Conservation (phyloP, 305 asterid species). For the Solanum hybrid region DNA sequence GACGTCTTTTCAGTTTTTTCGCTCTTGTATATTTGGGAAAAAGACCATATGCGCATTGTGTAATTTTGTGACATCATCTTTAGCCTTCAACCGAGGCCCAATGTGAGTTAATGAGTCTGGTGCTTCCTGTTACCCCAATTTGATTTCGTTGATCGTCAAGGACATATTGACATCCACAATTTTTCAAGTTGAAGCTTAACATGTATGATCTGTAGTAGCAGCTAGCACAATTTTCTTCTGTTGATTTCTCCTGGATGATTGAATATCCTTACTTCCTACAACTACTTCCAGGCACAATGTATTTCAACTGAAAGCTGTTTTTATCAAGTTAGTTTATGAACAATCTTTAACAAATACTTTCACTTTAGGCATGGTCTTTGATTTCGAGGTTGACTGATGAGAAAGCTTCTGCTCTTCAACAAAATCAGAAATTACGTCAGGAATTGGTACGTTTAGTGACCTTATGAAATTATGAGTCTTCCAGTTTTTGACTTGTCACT, state of each 20-base stretch:
- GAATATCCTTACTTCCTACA: neutral
- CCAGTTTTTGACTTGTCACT: neutral
- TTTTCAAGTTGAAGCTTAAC: neutral
- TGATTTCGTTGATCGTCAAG: neutral
- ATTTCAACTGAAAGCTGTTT: neutral
- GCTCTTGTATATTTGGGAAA: neutral
- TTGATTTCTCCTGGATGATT: constrained; percentile 8
- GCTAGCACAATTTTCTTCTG: neutral
- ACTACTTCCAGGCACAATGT: neutral
- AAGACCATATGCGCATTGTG: neutral
- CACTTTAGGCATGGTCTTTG: constrained; percentile 38
- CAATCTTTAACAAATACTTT: constrained; percentile 7
- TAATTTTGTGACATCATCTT: neutral
- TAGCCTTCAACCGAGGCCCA: neutral
- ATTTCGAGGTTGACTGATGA: constrained; percentile 62
- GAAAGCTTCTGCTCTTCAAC: constrained; percentile 47
- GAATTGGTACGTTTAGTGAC: constrained; percentile 51
- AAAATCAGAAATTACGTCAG: constrained; percentile 48
- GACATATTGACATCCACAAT: neutral
- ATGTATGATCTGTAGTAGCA: neutral
- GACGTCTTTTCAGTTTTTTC: neutral
- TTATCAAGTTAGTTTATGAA: neutral
- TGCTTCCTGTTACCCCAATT: neutral
- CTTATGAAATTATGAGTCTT: neutral
- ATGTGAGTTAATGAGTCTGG: neutral